Percentiles rank a stretch among this genome's conserved stretches.
These are phyloP conservation scores for Termitomyces sp. DNA, from an alignment of 1,284 basidiomycete species.

Conservation along the genomic window DNA sequence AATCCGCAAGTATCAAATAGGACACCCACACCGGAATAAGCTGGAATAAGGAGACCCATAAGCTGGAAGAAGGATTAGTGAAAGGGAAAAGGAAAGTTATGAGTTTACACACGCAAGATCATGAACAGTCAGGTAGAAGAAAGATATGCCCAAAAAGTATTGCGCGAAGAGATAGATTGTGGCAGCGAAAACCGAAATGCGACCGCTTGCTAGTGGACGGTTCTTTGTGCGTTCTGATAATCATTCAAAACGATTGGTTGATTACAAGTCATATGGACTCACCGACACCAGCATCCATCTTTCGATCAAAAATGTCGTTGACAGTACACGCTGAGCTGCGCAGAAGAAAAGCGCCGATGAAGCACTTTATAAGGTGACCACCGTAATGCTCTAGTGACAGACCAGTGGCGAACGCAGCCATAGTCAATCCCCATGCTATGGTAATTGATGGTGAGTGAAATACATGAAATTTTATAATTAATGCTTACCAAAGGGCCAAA, in stretches of 20 bases:
- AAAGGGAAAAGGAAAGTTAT: neutral
- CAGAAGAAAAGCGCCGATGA: slow-evolving; percentile 37
- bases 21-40: slow-evolving; percentile 41
- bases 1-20: neutral
- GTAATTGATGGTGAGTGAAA: neutral
- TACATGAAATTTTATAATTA: neutral
- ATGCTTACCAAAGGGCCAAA: slow-evolving; percentile 48
- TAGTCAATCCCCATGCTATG: slow-evolving; percentile 44
- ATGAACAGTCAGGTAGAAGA: slow-evolving; percentile 35
- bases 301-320: slow-evolving; percentile 50
- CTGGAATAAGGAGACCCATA: slow-evolving; percentile 40
- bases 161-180: slow-evolving; percentile 36
- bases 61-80: slow-evolving; percentile 20
- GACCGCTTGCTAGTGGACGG: slow-evolving; percentile 44
- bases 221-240: slow-evolving; percentile 39
- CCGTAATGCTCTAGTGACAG: slow-evolving; percentile 30
- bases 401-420: slow-evolving; percentile 34
- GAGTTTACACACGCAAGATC: slow-evolving; percentile 34
- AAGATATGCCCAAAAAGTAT: slow-evolving; percentile 36
- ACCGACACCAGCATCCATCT: slow-evolving; percentile 51
- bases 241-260: neutral
- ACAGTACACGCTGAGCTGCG: slow-evolving; percentile 47
- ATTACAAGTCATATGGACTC: neutral
- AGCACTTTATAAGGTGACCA: slow-evolving; percentile 26
- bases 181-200: slow-evolving; percentile 39